phyloP scores from a whole-genome alignment of 371 early-diverging fungal species.

The Scutellospora calospora region DNA sequence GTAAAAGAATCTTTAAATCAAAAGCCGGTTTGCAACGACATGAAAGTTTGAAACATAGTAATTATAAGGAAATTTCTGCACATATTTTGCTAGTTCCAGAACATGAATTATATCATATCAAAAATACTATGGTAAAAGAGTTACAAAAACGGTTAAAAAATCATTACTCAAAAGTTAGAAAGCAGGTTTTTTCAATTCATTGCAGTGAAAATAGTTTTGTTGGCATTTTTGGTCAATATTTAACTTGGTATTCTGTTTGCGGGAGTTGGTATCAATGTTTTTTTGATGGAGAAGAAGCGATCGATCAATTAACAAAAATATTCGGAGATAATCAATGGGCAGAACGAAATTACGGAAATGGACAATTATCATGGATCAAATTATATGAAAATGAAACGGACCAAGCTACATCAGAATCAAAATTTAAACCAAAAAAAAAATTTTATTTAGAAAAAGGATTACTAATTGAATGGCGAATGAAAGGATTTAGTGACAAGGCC shows the following conservation, averaged over 20 bases:
- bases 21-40: not conserved
- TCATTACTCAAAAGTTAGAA: not conserved
- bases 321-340: not conserved
- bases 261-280: not conserved
- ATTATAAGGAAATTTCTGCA: not conserved
- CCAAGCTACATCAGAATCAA: too few relatives aligned
- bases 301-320: not conserved
- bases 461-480: too few relatives aligned
- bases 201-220: constrained; percentile 17
- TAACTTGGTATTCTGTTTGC: constrained; percentile 4
- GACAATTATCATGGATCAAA: not conserved
- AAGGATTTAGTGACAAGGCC: too few relatives aligned
- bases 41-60: not conserved
- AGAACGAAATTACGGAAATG: not conserved
- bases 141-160: not conserved
- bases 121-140: constrained; percentile 9
- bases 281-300: not conserved
- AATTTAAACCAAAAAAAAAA: too few relatives aligned
- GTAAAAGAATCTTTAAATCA: not conserved
- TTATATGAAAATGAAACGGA: not conserved
- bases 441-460: too few relatives aligned
- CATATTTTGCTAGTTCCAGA: not conserved
- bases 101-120: not conserved
- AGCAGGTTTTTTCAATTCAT: constrained; percentile 13
- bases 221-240: not conserved